Evolutionary conservation across 1,284 basidiomycete genomes (phyloP).

Genomic region (Malassezia slooffiae): DNA sequence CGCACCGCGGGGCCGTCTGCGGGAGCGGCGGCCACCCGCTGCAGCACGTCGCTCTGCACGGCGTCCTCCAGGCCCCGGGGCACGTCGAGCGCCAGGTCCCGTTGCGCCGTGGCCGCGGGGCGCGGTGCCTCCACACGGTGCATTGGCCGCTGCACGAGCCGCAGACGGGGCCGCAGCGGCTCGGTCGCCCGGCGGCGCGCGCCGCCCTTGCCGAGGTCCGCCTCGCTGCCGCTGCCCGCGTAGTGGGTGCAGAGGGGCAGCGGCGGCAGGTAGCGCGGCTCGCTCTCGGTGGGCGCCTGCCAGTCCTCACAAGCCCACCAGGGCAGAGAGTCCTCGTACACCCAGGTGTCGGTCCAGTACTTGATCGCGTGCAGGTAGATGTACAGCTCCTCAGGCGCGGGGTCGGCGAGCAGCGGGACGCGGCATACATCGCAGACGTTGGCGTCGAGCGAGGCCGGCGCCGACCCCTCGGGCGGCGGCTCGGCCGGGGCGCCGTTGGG

Average conservation of each 20-base stretch:
- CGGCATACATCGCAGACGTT: constrained; percentile 37
- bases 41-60: constrained; percentile 27
- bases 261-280: not conserved
- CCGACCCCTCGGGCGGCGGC: constrained; percentile 15
- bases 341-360: constrained; percentile 45
- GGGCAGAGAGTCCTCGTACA: constrained; percentile 40
- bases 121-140: not conserved
- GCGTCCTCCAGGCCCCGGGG: constrained; percentile 36
- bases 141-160: not conserved
- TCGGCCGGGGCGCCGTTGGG: constrained; percentile 29
- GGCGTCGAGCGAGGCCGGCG: constrained; percentile 17
- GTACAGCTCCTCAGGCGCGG: constrained; percentile 35
- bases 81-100: constrained; percentile 15
- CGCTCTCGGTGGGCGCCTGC: constrained; percentile 3
- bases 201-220: constrained; percentile 4
- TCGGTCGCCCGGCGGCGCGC: not conserved
- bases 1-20: not conserved
- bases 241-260: constrained; percentile 6
- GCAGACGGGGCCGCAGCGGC: constrained; percentile 13
- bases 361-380: constrained; percentile 46
- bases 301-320: constrained; percentile 42
- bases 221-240: not conserved
- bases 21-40: constrained; percentile 12
- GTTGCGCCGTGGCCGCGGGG: too few species aligned
- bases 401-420: constrained; percentile 34